phyloP scores from a whole-genome alignment of 1,284 basidiomycete genomes.

The Taiwanofungus camphoratus region DNA sequence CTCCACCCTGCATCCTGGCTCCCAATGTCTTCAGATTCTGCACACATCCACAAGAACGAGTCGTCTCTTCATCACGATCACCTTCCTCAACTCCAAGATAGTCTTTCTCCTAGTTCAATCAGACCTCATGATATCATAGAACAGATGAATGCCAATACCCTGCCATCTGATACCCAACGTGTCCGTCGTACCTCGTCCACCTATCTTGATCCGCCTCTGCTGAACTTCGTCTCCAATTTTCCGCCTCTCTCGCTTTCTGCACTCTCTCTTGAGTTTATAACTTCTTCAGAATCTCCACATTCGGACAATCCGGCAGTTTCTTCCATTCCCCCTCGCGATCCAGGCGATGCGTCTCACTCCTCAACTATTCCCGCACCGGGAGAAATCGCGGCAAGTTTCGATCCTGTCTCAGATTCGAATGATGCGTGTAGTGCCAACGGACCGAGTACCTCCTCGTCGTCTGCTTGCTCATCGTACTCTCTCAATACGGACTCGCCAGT shows the following conservation, averaged over 20 bases:
- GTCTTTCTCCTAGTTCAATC: background rate
- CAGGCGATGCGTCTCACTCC: background rate
- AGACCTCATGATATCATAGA: no score
- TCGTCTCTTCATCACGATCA: background rate
- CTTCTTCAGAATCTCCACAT: conserved; percentile 12
- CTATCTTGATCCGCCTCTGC: conserved; percentile 18
- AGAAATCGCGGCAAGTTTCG: conserved; percentile 13
- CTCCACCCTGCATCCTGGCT: conserved; percentile 3
- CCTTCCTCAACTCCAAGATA: background rate
- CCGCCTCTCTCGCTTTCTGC: conserved; percentile 16
- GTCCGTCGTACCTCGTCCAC: conserved; percentile 10
- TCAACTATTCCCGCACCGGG: background rate
- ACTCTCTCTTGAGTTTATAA: conserved; percentile 8
- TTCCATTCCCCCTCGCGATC: conserved; percentile 7
- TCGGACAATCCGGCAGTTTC: conserved; percentile 11
- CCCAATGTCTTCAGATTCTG: background rate
- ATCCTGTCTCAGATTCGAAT: conserved; percentile 10
- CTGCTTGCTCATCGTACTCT: conserved; percentile 9
- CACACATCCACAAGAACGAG: background rate
- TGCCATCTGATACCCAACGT: background rate
- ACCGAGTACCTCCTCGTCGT: conserved; percentile 3
- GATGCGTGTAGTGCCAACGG: conserved; percentile 3
- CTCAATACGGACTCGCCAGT: conserved; percentile 22
- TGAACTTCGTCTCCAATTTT: conserved; percentile 16
- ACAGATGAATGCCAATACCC: background rate